Percentiles rank a stretch among this genome's conserved stretches.
Conservation (phyloP, 371 early-diverging fungal species). For the Mortierella sp. region DNA sequence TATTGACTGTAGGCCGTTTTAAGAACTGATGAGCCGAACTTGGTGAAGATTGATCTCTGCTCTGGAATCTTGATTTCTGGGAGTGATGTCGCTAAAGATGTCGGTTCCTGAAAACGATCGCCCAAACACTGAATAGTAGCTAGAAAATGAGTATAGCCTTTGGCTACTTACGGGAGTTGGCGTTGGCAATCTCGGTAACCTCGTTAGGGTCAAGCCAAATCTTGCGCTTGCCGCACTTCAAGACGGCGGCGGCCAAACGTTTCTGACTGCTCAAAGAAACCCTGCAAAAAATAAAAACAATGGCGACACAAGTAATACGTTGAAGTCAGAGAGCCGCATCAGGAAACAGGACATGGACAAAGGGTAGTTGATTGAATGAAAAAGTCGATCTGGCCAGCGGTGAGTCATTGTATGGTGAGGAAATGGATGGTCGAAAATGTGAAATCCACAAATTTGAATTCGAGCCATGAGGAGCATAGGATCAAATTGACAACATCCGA, state of each 20-base stretch:
- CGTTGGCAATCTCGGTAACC: conserved; percentile 94
- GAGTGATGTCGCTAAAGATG: background rate
- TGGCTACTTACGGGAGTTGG: conserved; percentile 93
- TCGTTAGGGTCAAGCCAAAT: conserved; percentile 99
- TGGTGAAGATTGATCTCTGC: background rate
- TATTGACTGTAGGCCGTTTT: background rate
- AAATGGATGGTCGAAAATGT: conserved; percentile 12
- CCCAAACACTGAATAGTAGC: background rate
- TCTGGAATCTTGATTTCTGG: background rate
- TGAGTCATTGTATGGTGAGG: background rate
- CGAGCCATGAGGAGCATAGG: background rate
- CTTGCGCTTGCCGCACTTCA: conserved; percentile 99
- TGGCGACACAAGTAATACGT: background rate
- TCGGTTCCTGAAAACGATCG: background rate
- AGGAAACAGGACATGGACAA: background rate
- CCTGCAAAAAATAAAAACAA: conserved; percentile 61
- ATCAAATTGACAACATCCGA: conserved; percentile 14
- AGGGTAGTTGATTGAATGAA: background rate
- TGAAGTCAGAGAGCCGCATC: no score
- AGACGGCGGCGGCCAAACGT: conserved; percentile 98
- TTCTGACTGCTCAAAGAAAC: conserved; percentile 90
- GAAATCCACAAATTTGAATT: conserved; percentile 21
- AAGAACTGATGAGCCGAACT: background rate
- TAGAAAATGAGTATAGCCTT: background rate
- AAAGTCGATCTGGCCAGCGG: conserved; percentile 1